These are phyloP conservation scores for Lactifluus echinatus DNA, from an alignment of 768 basidiomycete genomes.

Conservation along the genomic window DNA sequence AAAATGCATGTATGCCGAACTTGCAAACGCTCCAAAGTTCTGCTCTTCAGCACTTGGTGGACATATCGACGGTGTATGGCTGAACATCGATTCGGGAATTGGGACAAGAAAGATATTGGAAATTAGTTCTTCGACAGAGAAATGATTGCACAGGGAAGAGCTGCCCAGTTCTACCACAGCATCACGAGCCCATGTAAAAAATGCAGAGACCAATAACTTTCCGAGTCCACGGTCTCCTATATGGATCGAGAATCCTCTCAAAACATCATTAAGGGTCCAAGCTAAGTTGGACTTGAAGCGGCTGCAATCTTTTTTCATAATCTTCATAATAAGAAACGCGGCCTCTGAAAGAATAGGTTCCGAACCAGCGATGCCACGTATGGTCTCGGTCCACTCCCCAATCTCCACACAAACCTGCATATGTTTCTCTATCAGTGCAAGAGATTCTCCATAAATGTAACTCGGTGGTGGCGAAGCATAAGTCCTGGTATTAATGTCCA, in stretches of 20 bases:
- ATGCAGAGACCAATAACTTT: neutral
- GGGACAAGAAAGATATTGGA: neutral
- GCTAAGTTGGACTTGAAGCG: neutral
- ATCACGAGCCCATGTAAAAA: neutral
- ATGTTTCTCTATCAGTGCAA: neutral
- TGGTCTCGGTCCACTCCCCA: neutral
- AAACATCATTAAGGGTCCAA: neutral
- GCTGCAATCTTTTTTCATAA: too few species aligned
- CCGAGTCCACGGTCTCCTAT: neutral
- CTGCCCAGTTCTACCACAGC: fast-evolving
- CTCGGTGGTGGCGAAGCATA: neutral
- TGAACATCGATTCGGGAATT: neutral
- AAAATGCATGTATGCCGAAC: neutral
- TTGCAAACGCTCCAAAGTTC: neutral
- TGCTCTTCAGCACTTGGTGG: neutral
- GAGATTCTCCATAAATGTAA: neutral
- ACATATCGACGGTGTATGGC: neutral
- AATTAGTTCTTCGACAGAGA: neutral
- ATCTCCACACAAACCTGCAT: neutral
- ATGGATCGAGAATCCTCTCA: neutral
- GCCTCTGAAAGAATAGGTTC: neutral
- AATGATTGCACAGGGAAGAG: neutral
- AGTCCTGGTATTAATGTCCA: neutral
- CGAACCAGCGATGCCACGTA: neutral
- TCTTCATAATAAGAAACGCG: neutral